phyloP scores from a whole-genome alignment of 306 rosid species.

The Luffa acutangula region DNA sequence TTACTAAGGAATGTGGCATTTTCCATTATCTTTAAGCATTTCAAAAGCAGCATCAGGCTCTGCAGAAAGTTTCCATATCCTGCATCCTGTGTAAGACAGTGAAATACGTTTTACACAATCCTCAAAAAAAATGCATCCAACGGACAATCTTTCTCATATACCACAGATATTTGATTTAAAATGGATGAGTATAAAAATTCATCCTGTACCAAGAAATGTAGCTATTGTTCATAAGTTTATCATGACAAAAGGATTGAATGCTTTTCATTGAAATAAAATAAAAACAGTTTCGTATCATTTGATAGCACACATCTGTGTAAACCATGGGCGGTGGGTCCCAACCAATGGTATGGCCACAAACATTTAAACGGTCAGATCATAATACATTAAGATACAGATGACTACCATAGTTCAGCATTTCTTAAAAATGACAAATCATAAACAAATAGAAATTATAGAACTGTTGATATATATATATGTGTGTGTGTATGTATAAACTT shows the following conservation, averaged over 20 bases:
- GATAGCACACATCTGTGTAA: background rate
- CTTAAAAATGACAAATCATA: background rate
- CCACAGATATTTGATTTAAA: background rate
- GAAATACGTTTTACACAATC: slow-evolving; percentile 33
- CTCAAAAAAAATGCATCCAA: slow-evolving; percentile 32
- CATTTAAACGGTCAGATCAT: background rate
- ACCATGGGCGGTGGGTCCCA: background rate
- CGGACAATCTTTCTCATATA: slow-evolving; percentile 1
- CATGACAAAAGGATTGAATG: background rate
- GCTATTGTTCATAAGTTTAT: background rate
- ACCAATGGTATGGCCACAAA: background rate
- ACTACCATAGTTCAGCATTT: background rate
- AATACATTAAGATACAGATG: background rate
- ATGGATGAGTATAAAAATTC: background rate
- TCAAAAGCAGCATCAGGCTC: slow-evolving; percentile 46
- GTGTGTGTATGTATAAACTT: background rate
- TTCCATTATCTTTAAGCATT: slow-evolving; percentile 97
- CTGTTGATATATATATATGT: background rate
- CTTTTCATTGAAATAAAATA: background rate
- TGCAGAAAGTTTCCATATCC: slow-evolving; percentile 29
- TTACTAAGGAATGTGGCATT: slow-evolving; percentile 88
- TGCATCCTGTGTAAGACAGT: slow-evolving; percentile 29
- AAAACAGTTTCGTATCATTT: background rate
- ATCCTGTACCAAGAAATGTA: background rate
- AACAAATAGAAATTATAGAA: background rate